phyloP scores from a whole-genome alignment of 768 basidiomycete genomes.

The Kondoa subrosea region DNA sequence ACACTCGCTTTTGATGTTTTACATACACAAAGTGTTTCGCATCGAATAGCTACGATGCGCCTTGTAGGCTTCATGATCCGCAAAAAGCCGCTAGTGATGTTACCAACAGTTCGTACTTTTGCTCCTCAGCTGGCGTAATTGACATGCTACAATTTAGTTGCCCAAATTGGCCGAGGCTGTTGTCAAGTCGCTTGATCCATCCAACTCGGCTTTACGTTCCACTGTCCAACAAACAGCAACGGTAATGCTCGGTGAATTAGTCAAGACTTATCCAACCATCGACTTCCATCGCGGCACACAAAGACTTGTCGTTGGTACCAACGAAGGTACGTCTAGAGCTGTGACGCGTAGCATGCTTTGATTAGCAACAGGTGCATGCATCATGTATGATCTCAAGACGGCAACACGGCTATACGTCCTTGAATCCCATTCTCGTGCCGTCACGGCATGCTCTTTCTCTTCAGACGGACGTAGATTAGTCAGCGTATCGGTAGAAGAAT shows the following conservation, averaged over 20 bases:
- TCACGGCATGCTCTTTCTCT: conserved; percentile 76
- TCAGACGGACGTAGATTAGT: conserved; percentile 81
- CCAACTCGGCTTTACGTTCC: conserved; percentile 50
- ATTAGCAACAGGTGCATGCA: no score
- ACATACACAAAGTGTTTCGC: conserved; percentile 48
- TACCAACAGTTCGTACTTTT: neutral
- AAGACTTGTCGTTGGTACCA: conserved; percentile 78
- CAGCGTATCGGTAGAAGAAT: conserved; percentile 71
- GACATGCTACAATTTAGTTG: conserved; percentile 43
- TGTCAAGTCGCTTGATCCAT: conserved; percentile 89
- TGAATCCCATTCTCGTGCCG: conserved; percentile 58
- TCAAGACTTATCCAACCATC: conserved; percentile 79
- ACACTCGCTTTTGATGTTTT: conserved; percentile 80
- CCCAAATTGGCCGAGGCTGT: conserved; percentile 83
- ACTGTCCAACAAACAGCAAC: conserved; percentile 80
- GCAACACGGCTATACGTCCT: conserved; percentile 87
- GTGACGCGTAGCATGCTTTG: no score
- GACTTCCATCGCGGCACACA: conserved; percentile 80
- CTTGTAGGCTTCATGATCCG: conserved; percentile 82
- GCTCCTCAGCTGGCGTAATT: neutral
- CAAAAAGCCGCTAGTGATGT: conserved; percentile 37
- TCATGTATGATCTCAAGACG: conserved; percentile 93
- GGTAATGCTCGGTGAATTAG: conserved; percentile 75
- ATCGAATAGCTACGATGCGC: conserved; percentile 76
- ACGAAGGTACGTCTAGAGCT: no score